These are phyloP conservation scores for Microbotryum saponariae DNA, from an alignment of 1,284 basidiomycete species.

Conservation along the genomic window DNA sequence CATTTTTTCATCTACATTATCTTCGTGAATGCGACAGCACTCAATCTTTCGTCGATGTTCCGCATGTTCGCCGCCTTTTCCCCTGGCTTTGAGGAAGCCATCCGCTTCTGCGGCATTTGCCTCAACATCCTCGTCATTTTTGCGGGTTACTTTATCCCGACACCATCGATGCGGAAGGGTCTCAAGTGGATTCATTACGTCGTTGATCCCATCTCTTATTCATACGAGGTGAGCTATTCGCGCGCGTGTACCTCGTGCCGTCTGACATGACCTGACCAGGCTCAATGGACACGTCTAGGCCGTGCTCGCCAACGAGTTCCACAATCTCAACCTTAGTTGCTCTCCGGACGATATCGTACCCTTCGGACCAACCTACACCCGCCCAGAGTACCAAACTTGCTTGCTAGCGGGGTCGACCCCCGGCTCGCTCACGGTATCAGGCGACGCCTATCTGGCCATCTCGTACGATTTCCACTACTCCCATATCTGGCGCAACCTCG, in stretches of 20 bases:
- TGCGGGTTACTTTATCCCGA: conserved; percentile 38
- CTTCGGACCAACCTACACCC: conserved; percentile 27
- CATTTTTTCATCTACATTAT: conserved; percentile 31
- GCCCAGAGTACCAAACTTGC: conserved; percentile 37
- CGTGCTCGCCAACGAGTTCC: conserved; percentile 36
- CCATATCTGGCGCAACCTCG: conserved; percentile 47
- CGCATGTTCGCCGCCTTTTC: conserved; percentile 35
- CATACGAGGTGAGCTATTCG: conserved; percentile 32
- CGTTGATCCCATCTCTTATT: conserved; percentile 34
- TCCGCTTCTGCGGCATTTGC: conserved; percentile 36
- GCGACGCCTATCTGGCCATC: conserved; percentile 40
- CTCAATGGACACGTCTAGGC: conserved; percentile 4
- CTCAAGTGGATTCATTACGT: conserved; percentile 36
- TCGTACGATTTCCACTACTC: conserved; percentile 41
- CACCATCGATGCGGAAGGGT: conserved; percentile 31
- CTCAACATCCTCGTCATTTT: conserved; percentile 37
- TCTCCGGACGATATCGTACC: conserved; percentile 64
- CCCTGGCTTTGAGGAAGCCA: conserved; percentile 37
- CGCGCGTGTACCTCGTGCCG: not conserved
- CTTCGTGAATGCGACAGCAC: conserved; percentile 33
- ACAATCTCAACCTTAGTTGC: conserved; percentile 50
- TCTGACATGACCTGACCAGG: not conserved
- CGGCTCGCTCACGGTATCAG: conserved; percentile 40
- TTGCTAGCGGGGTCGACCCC: conserved; percentile 42
- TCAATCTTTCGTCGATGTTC: conserved; percentile 36